phyloP scores from a whole-genome alignment of 2,329 filamentous ascomycete genomes.

The Ciborinia camelliae region DNA sequence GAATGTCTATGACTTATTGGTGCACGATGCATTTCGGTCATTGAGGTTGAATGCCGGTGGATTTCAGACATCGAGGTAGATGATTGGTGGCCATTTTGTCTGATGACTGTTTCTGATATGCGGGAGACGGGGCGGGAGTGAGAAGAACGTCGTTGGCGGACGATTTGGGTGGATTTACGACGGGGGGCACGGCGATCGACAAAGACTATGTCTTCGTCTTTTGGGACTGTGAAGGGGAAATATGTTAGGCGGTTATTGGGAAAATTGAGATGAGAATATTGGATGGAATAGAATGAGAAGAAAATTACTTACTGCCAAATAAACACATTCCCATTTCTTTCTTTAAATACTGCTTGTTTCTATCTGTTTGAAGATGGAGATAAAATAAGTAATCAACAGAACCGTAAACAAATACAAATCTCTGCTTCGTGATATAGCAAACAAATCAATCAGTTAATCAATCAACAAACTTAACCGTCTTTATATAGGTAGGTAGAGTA shows the following conservation, averaged over 20 bases:
- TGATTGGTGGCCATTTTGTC: conserved; percentile 4
- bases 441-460: not conserved
- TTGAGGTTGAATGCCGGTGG: conserved; percentile 6
- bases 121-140: conserved; percentile 13
- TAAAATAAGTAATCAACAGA: not conserved
- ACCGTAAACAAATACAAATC: not conserved
- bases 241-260: not conserved
- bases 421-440: not conserved
- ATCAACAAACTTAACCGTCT: not conserved
- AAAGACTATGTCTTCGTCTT: conserved; percentile 19
- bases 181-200: conserved; percentile 11
- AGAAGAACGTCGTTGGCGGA: not conserved
- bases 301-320: not conserved
- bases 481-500: too few relatives aligned
- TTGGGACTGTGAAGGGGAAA: not conserved
- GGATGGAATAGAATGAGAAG: not conserved
- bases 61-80: conserved; percentile 5
- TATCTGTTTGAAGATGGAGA: not conserved
- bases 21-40: not conserved
- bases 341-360: not conserved
- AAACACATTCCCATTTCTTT: not conserved
- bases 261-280: too few relatives aligned
- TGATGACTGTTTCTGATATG: conserved; percentile 16
- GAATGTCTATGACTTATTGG: not conserved
- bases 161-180: not conserved